Evolutionary conservation across 345 rosid genomes (phyloP), one percentile per base, ranked within the genome.

Genomic region (Abelmoschus esculentus): DNA sequence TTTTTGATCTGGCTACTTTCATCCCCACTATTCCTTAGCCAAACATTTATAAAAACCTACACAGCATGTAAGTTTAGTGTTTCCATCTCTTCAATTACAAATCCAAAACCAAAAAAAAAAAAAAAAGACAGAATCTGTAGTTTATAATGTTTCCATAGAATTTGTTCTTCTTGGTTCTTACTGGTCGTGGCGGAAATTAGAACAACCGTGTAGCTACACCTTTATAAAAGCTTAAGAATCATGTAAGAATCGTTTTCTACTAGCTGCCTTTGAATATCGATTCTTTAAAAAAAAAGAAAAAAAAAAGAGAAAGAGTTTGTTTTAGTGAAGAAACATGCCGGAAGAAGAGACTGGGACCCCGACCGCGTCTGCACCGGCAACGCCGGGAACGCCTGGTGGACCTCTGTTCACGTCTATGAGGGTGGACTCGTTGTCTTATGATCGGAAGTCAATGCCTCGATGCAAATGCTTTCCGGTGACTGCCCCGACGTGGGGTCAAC

Each of bases 301-400:
- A 32, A 67, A 83, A 80, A 85, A 92, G 78, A 34, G 47, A 71
- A 72, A 26, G 44, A 26, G 22, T 59, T 57, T 1, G 29, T 14
- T 15, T 52, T 40, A 17, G 11, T 31, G 42, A 44, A 66, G 75
- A 70, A 3, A 29, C 3, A 84, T 82, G 86, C 72, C 83, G 17
- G 93, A 79, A 31, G 53, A 70, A 3, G 85, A 79, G 53, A 44
- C 73, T 1, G 84, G 71, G 42, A 85, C 89, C 5, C 87, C 87
- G 31, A 73, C 83, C 58, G 89, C 74, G 6, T 87, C 96, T 4
- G 87, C 99, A 5, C 99, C 97, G 70, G 88, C 91, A 1, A 93
- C 98, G 2, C 96, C 96, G 50, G 98, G 96, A 61, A 90, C 96
- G 12, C 96, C 97, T 14, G 97, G 97, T 63, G 95, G 96, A 31